Base-by-base conservation (phyloP, 345 rosid species). In the Chamaenerion angustifolium region DNA sequence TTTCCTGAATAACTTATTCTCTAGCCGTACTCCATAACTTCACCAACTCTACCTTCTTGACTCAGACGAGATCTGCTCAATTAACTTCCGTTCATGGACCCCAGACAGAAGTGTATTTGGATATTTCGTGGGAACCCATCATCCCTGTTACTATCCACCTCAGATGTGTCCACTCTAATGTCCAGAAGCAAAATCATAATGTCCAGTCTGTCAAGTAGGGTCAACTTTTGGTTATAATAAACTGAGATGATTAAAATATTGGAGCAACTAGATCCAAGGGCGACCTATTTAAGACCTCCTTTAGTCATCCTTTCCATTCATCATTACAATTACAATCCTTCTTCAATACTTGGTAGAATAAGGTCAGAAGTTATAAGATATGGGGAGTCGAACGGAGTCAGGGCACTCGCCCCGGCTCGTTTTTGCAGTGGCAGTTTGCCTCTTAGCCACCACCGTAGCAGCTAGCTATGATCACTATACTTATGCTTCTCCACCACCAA, bases 401-500 rank as follows among this genome's bases (percentile, higher is more conserved):
- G 63, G 66, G 54, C 60, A 44, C 41, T 60, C 65, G 63, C 62
- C 59, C 52, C 55, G 50, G 11, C 44, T 71, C 25, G 15, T 68
- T 52, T 52, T 14, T 13, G 76, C 60, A 2, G 12, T 70, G 11
- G 60, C 65, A 19, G 45, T 72, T 48, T 70, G 60, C 61, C 60
- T 76, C 56, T 3, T 58, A 4, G 74, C 70, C 46, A 56, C 68
- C 3, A 13, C 12, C 42, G 59, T 17, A 0, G 63, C 55, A 0
- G 63, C 61, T 11, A 13, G 11, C 9, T 16, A 53, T 8, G 56
- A 72, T 5, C 37, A 5, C 62, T 72, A 58, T 14, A 13, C 37
- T 9, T 57, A 64, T 21, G 1, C 27, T 0, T 55, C 65, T 1
- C 72, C 73, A 0, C 53, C 16, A 10, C 53, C 53, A 5, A 16